These are phyloP conservation scores for Pyrenochaeta sp. DNA, from an alignment of 2,329 filamentous ascomycete genomes.

Conservation along the genomic window DNA sequence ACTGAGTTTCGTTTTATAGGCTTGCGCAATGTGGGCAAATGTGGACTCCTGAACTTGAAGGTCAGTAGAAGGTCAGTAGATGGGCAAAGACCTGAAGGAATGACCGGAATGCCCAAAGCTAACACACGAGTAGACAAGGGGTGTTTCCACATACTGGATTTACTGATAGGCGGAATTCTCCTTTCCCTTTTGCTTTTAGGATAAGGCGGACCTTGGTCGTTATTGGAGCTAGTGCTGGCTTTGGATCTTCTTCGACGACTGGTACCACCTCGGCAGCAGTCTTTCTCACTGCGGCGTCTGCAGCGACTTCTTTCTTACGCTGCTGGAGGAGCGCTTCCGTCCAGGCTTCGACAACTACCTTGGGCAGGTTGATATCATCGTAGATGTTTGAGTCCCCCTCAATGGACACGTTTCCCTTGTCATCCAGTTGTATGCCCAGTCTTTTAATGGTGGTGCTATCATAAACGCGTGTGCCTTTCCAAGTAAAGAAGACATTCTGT, in stretches of 20 bases:
- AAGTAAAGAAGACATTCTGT: constrained; percentile 76
- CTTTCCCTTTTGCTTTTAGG: constrained; percentile 60
- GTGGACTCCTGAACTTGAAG: constrained; percentile 34
- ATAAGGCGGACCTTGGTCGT: constrained; percentile 55
- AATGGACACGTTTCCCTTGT: constrained; percentile 48
- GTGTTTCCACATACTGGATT: constrained; percentile 51
- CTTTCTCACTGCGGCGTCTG: constrained; percentile 33
- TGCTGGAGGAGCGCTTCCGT: constrained; percentile 69
- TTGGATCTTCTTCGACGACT: constrained; percentile 19
- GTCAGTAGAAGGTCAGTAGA: no score
- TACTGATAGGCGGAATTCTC: constrained; percentile 61
- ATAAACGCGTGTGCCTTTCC: constrained; percentile 76
- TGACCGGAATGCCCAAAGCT: background rate
- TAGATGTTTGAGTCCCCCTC: constrained; percentile 59
- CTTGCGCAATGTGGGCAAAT: constrained; percentile 39
- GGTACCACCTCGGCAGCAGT: constrained; percentile 50
- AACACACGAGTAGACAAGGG: background rate
- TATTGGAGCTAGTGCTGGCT: constrained; percentile 24
- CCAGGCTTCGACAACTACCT: constrained; percentile 80
- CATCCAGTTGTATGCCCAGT: constrained; percentile 59
- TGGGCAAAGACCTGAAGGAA: background rate
- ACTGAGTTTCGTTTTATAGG: constrained; percentile 33
- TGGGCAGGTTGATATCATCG: constrained; percentile 58
- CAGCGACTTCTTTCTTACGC: constrained; percentile 53
- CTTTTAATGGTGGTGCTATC: constrained; percentile 69